Evolutionary conservation across 2,329 filamentous ascomycete species (phyloP).

Genomic region (Sporothrix humicola): DNA sequence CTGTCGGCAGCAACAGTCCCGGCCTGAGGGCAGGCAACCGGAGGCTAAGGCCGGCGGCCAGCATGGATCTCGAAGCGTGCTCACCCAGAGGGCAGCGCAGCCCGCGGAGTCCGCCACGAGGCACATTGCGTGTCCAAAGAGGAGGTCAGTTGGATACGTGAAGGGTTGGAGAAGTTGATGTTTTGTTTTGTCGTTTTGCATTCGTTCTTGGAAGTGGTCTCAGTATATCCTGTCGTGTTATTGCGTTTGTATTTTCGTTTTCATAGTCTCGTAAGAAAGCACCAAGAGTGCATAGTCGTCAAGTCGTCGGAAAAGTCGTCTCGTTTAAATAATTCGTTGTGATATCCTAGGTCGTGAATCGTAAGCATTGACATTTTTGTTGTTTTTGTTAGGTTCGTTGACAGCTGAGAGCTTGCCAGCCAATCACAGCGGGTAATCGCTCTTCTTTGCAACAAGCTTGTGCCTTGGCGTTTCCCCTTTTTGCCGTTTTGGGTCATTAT

Average conservation of each 20-base stretch:
- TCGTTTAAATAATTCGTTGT: too few species aligned
- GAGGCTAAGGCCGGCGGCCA: constrained; percentile 4
- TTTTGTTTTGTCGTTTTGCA: background rate
- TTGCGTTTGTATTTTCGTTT: background rate
- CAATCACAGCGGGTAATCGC: background rate
- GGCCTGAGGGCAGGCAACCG: background rate
- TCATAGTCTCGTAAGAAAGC: background rate
- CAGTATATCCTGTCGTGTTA: constrained; percentile 16
- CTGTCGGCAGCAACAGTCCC: background rate
- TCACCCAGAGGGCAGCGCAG: background rate
- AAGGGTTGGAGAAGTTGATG: too few species aligned
- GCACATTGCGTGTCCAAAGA: constrained; percentile 37
- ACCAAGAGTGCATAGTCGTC: background rate
- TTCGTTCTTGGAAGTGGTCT: background rate
- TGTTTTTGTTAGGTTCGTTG: too few species aligned
- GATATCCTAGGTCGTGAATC: too few species aligned
- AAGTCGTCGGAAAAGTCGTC: too few species aligned
- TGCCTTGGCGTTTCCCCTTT: constrained; percentile 11
- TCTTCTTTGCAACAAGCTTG: background rate
- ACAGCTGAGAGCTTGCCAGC: background rate
- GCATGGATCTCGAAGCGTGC: background rate
- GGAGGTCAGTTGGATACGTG: constrained; percentile 36
- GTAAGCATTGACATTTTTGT: too few species aligned
- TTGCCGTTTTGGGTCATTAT: background rate
- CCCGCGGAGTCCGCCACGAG: constrained; percentile 18